phyloP scores from a whole-genome alignment of 768 basidiomycete species.

The Bullera alba region DNA sequence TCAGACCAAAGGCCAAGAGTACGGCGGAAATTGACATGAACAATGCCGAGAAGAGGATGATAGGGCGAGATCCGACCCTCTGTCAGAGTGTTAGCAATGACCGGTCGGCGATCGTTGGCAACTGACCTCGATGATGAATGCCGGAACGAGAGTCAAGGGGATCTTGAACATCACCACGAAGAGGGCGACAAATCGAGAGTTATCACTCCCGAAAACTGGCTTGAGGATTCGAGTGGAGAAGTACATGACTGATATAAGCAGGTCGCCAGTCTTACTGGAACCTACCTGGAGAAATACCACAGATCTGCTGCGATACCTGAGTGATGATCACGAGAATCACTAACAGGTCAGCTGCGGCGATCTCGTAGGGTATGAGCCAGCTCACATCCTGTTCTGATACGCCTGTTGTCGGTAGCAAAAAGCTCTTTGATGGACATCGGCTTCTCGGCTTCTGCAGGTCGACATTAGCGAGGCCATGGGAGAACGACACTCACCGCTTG shows the following conservation, averaged over 20 bases:
- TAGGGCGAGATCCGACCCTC: slow-evolving; percentile 64
- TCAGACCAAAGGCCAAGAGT: slow-evolving; percentile 53
- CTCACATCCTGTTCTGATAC: slow-evolving; percentile 22
- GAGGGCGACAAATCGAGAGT: slow-evolving; percentile 70
- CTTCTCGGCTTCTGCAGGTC: slow-evolving; percentile 4
- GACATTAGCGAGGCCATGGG: neutral
- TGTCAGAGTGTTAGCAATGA: slow-evolving; percentile 38
- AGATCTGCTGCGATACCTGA: slow-evolving; percentile 34
- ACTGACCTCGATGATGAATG: slow-evolving; percentile 71
- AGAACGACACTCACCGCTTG: slow-evolving; percentile 3
- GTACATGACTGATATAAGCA: slow-evolving; percentile 74
- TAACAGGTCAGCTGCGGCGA: slow-evolving; percentile 1
- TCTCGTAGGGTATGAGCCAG: neutral
- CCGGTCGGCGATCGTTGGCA: neutral
- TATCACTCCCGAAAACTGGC: slow-evolving; percentile 64
- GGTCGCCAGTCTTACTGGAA: slow-evolving; percentile 1
- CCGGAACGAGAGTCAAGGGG: slow-evolving; percentile 62
- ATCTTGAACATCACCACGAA: slow-evolving; percentile 72
- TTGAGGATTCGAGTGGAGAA: slow-evolving; percentile 85
- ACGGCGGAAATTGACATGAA: slow-evolving; percentile 60
- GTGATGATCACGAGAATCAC: slow-evolving; percentile 33
- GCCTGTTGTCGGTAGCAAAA: slow-evolving; percentile 16
- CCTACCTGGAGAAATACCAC: slow-evolving; percentile 40
- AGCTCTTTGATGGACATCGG: slow-evolving; percentile 21
- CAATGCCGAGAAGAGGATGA: slow-evolving; percentile 67